Percentiles rank a stretch among this genome's conserved stretches.
phyloP scores from a whole-genome alignment of 306 rosid species.

The Spatholobus suberectus region DNA sequence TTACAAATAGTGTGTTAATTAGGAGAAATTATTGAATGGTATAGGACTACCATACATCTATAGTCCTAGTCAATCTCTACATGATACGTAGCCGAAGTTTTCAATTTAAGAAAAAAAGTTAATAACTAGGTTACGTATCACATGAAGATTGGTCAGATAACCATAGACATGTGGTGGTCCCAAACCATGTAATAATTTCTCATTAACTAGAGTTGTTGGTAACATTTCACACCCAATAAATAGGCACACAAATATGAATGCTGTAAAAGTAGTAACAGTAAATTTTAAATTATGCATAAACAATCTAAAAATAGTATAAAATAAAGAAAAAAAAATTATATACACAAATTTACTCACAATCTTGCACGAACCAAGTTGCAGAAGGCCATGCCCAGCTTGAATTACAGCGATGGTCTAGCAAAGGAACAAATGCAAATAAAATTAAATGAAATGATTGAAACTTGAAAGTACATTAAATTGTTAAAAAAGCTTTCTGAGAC shows the following conservation, averaged over 20 bases:
- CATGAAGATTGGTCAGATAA: background rate
- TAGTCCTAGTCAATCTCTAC: background rate
- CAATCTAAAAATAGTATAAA: background rate
- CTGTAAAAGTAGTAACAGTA: background rate
- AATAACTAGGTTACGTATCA: background rate
- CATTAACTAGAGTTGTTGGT: background rate
- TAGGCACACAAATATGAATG: background rate
- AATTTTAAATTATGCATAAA: background rate
- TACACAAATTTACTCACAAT: slow-evolving; percentile 61
- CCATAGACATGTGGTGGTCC: background rate
- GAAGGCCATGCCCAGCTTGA: slow-evolving; percentile 99
- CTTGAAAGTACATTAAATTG: background rate
- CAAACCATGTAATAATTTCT: background rate
- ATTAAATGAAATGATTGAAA: slow-evolving; percentile 20
- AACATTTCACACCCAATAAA: background rate
- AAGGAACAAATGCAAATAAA: slow-evolving; percentile 24
- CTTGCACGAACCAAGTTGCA: slow-evolving; percentile 96
- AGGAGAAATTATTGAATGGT: background rate
- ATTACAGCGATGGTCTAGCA: slow-evolving; percentile 90
- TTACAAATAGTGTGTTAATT: background rate
- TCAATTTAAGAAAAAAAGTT: background rate
- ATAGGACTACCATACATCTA: background rate
- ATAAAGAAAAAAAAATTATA: background rate
- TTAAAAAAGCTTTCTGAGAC: background rate
- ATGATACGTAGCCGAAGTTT: background rate